Evolutionary conservation across 2,329 filamentous ascomycete genomes (phyloP), one percentile per base, ranked within the genome.

Genomic region (Pseudocercospora vitis): DNA sequence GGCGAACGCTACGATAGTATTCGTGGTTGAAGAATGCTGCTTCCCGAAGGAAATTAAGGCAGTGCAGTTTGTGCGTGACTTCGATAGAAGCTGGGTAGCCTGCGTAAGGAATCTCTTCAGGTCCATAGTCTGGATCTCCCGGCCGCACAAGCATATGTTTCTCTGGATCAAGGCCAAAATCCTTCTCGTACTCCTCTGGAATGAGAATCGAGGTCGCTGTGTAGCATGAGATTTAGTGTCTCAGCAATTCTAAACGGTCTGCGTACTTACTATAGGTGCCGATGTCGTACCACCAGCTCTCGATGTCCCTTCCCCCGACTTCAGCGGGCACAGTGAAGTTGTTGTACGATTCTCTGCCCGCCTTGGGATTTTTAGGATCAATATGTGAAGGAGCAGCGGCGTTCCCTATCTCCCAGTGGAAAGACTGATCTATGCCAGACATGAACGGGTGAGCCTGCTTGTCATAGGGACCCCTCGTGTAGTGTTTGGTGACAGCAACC

Each of bases 11-110:
- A 32, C 29, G 37, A 42, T 18, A 42, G n/a, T 19, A 28, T 18
- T 33, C 19, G 18, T 48, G 26, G 11, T 32, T 31, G 11, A n/a
- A 26, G 31, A 11, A 14, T 14, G 35, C 7, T 12, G 31, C 26
- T 40, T 50, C 31, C 4, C 32, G 31, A 14, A 50, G 31, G 19
- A 24, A n/a, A 6, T 39, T 42, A 11, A 50, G 35, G 32, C 47
- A 50, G 32, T 50, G 47, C 4, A 50, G 32, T 8, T 50, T 29
- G 16, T 50, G 47, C 14, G 28, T 39, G 19, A 50, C 47, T 24
- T 50, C 47, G 23, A 50, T 40, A 4, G 21, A 11, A 12, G 19
- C 32, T 6, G 31, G 14, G 19, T 50, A 50, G 8, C 32, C 32
- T 50, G 26, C 26, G 28, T 32, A 31, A 12, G 24, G 39, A 9